A percentile compares a stretch with the other conserved stretches of the same genome.
These are phyloP conservation scores for Parastagonospora nodorum DNA, from an alignment of 2,329 filamentous ascomycete genomes.

Conservation along the genomic window DNA sequence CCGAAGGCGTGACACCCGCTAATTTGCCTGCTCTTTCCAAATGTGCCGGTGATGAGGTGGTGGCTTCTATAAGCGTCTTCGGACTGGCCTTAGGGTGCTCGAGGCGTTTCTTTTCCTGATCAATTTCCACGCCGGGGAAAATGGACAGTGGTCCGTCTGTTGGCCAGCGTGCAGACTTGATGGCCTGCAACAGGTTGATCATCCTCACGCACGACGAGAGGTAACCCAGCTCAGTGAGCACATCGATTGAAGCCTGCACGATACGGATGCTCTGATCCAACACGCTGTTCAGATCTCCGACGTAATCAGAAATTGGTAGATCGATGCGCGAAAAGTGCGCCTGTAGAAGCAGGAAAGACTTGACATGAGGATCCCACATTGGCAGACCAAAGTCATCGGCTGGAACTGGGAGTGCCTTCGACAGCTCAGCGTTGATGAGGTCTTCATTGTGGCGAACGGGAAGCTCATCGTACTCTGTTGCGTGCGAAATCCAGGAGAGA, in stretches of 20 bases:
- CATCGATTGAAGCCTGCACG: constrained; percentile 91
- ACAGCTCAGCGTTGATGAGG: constrained; percentile 90
- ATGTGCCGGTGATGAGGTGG: constrained; percentile 15
- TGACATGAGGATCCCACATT: constrained; percentile 99
- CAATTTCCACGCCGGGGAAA: constrained; percentile 70
- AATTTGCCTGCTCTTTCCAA: constrained; percentile 51
- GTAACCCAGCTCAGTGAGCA: constrained; percentile 86
- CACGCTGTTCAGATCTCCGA: constrained; percentile 86
- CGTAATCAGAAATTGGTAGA: constrained; percentile 94
- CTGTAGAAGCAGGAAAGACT: constrained; percentile 90
- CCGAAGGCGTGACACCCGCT: constrained; percentile 56
- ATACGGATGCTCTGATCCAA: constrained; percentile 97
- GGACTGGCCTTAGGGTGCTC: constrained; percentile 45
- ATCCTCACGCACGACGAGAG: constrained; percentile 78
- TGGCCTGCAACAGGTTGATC: constrained; percentile 83
- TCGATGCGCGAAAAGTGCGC: constrained; percentile 93
- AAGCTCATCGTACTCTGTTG: constrained; percentile 95
- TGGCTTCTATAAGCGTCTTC: constrained; percentile 47
- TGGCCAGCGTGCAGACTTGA: constrained; percentile 93
- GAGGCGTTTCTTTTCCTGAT: constrained; percentile 50
- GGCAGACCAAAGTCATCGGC: constrained; percentile 71
- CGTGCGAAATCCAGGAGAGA: constrained; percentile 88
- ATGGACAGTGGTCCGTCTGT: constrained; percentile 79
- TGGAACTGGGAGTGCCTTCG: constrained; percentile 75
- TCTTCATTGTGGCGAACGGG: constrained; percentile 98